Conservation (phyloP, 2,329 filamentous ascomycete species). For the Calycina marina region DNA sequence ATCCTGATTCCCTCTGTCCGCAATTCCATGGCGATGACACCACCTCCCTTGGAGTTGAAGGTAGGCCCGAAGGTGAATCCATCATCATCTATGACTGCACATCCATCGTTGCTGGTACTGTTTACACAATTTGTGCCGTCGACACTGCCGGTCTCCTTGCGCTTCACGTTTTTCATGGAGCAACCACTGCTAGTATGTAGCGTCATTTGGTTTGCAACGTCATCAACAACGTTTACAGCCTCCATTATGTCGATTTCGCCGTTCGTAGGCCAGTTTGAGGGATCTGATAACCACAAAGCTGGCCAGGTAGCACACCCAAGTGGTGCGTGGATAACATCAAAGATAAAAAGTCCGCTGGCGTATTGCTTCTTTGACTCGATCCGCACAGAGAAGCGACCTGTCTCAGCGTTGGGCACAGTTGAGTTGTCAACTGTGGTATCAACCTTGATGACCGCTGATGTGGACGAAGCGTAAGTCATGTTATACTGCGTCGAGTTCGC, state of each 20-base stretch:
- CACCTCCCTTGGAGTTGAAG: conserved; percentile 36
- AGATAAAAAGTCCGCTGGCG: conserved; percentile 37
- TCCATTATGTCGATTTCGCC: conserved; percentile 45
- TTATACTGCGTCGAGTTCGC: conserved; percentile 29
- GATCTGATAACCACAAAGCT: conserved; percentile 49
- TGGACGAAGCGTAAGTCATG: conserved; percentile 42
- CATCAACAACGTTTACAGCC: conserved; percentile 29
- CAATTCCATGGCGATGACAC: conserved; percentile 34
- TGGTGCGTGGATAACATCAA: conserved; percentile 45
- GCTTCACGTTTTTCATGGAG: conserved; percentile 24
- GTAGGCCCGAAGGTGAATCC: conserved; percentile 31
- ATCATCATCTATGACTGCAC: conserved; percentile 27
- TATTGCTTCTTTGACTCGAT: conserved; percentile 41
- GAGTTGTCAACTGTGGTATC: conserved; percentile 40
- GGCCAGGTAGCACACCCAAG: conserved; percentile 38
- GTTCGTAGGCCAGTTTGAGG: conserved; percentile 41
- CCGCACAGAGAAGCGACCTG: conserved; percentile 28
- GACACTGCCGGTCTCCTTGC: conserved; percentile 33
- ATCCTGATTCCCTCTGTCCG: conserved; percentile 30
- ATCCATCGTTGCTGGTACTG: conserved; percentile 27
- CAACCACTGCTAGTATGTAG: conserved; percentile 33
- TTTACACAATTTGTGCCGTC: conserved; percentile 31
- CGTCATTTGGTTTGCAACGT: conserved; percentile 29
- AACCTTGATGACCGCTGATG: conserved; percentile 41
- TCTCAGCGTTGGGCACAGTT: conserved; percentile 39